Percentiles rank a stretch among this genome's conserved stretches.
phyloP scores from a whole-genome alignment of 345 rosid genomes.

The Theobroma cacao region DNA sequence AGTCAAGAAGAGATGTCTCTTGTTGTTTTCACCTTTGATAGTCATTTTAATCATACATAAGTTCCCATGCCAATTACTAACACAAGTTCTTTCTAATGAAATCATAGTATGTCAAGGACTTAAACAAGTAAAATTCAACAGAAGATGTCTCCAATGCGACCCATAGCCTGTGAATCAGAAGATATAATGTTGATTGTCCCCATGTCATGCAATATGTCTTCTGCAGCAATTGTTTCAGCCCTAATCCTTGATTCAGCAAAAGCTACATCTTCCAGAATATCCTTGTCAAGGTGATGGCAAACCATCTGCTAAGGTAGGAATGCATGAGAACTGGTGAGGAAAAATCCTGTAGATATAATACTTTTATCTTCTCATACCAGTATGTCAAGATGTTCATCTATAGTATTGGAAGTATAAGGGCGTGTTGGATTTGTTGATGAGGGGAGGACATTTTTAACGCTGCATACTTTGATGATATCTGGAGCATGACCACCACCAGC shows the following conservation, averaged over 20 bases:
- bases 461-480: slow-evolving; percentile 95
- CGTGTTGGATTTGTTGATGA: slow-evolving; percentile 96
- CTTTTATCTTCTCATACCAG: slow-evolving; percentile 48
- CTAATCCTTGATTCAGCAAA: slow-evolving; percentile 96
- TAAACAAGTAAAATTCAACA: neutral
- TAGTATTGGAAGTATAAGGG: slow-evolving; percentile 82
- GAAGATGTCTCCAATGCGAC: slow-evolving; percentile 92
- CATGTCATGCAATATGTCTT: slow-evolving; percentile 95
- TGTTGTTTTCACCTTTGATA: neutral
- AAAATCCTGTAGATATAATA: neutral
- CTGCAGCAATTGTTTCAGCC: slow-evolving; percentile 96
- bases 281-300: slow-evolving; percentile 90
- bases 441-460: slow-evolving; percentile 85
- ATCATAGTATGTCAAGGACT: neutral
- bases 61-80: slow-evolving; percentile 14
- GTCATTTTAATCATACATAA: too few relatives aligned
- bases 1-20: neutral
- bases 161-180: slow-evolving; percentile 99
- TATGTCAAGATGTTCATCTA: slow-evolving; percentile 98
- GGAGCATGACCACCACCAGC: slow-evolving; percentile 99
- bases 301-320: slow-evolving; percentile 69
- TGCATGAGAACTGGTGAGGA: neutral
- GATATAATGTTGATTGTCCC: slow-evolving; percentile 96
- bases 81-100: neutral
- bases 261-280: slow-evolving; percentile 97